Evolutionary conservation across 495 filamentous ascomycete genomes (phyloP).

Genomic region (Neurospora sp.): DNA sequence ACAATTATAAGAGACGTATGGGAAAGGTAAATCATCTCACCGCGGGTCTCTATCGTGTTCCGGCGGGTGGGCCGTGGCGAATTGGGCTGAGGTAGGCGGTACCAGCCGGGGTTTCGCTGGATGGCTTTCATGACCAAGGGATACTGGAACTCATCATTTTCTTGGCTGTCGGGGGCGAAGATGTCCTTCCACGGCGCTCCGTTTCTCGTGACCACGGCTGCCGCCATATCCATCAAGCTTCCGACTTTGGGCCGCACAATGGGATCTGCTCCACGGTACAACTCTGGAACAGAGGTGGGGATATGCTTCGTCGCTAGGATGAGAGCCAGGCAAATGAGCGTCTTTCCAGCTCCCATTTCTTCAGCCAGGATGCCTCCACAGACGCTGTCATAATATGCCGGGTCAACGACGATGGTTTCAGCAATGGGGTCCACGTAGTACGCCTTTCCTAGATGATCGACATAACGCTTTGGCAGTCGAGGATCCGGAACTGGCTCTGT

Average conservation of each 20-base stretch:
- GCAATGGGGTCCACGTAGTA: conserved; percentile 69
- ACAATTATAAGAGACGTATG: conserved; percentile 61
- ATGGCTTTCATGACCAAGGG: conserved; percentile 46
- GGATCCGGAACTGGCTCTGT: conserved; percentile 61
- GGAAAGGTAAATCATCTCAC: conserved; percentile 44
- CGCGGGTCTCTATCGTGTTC: conserved; percentile 8
- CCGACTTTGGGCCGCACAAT: conserved; percentile 13
- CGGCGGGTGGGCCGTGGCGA: conserved; percentile 21
- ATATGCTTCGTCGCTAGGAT: conserved; percentile 73
- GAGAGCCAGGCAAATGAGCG: conserved; percentile 72
- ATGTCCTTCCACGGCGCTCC: conserved; percentile 59
- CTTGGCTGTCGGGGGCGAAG: conserved; percentile 29
- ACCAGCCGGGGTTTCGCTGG: conserved; percentile 40
- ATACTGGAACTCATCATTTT: conserved; percentile 26
- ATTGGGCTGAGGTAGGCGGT: conserved; percentile 38
- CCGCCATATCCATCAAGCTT: conserved; percentile 53
- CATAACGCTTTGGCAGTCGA: conserved; percentile 42
- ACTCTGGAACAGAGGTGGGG: conserved; percentile 50
- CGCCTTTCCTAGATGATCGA: conserved; percentile 47
- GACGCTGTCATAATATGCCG: conserved; percentile 61
- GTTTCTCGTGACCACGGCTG: conserved; percentile 51
- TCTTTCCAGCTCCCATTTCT: conserved; percentile 72
- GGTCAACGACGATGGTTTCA: conserved; percentile 48
- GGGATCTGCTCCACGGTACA: conserved; percentile 4
- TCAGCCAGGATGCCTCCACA: conserved; percentile 70